phyloP scores from a whole-genome alignment of 2,329 filamentous ascomycete species.

The Aspergillus sp. region DNA sequence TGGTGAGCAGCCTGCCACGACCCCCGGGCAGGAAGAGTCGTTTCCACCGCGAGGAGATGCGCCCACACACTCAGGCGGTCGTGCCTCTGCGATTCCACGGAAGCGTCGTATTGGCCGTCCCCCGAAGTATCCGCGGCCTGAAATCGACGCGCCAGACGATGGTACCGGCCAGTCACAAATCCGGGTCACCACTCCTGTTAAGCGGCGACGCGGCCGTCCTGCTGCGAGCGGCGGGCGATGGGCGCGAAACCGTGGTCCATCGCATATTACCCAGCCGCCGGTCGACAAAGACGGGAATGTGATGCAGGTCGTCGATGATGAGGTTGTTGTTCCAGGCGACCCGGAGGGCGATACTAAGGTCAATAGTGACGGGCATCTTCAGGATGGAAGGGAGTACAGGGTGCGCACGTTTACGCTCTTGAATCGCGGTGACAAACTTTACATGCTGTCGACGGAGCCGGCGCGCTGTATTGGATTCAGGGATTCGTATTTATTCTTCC shows the following conservation, averaged over 20 bases:
- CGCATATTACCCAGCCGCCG: slow-evolving; percentile 70
- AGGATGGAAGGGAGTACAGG: slow-evolving; percentile 80
- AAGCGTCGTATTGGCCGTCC: slow-evolving; percentile 72
- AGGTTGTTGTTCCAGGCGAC: slow-evolving; percentile 81
- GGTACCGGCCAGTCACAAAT: slow-evolving; percentile 36
- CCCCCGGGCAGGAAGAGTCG: slow-evolving; percentile 33
- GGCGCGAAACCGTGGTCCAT: slow-evolving; percentile 62
- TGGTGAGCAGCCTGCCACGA: slow-evolving; percentile 38
- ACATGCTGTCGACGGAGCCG: slow-evolving; percentile 98
- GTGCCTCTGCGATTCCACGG: slow-evolving; percentile 52
- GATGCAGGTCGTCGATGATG: slow-evolving; percentile 83
- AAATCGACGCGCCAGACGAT: slow-evolving; percentile 57
- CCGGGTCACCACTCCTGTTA: slow-evolving; percentile 42
- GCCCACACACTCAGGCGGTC: slow-evolving; percentile 38
- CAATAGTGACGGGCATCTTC: slow-evolving; percentile 74
- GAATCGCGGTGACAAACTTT: slow-evolving; percentile 73
- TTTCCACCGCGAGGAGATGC: slow-evolving; percentile 41
- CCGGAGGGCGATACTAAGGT: slow-evolving; percentile 86
- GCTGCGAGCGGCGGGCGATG: slow-evolving; percentile 54
- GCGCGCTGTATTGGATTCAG: slow-evolving; percentile 94
- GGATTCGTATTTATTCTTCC: slow-evolving; percentile 98
- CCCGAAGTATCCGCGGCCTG: slow-evolving; percentile 72
- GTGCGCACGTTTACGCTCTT: slow-evolving; percentile 90
- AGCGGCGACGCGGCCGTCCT: slow-evolving; percentile 50
- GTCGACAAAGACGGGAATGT: slow-evolving; percentile 91